Conservation (phyloP, 306 rosid genomes). For the Inga leiocalycina region DNA sequence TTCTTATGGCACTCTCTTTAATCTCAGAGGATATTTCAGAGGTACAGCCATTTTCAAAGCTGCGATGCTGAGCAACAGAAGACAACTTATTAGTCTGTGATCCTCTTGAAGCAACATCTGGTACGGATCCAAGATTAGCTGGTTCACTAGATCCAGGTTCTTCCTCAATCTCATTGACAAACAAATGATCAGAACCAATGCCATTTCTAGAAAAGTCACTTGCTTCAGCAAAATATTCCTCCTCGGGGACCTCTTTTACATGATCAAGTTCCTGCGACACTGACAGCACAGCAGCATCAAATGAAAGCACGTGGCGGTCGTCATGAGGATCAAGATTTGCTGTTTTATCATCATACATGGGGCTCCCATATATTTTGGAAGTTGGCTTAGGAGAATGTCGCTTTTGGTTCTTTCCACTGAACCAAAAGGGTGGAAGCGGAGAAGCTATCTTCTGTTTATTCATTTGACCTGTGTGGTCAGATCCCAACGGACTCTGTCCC, state of each 20-base stretch:
- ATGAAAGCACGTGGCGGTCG: slow-evolving; percentile 69
- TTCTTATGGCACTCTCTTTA: slow-evolving; percentile 90
- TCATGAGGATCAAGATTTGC: slow-evolving; percentile 49
- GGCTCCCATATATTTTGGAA: slow-evolving; percentile 82
- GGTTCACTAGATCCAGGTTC: slow-evolving; percentile 54
- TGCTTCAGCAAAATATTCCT: slow-evolving; percentile 48
- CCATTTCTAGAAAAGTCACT: slow-evolving; percentile 44
- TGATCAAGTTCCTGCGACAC: slow-evolving; percentile 85
- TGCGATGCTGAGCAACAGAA: slow-evolving; percentile 44
- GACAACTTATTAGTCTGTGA: slow-evolving; percentile 47
- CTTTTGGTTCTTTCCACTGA: slow-evolving; percentile 64
- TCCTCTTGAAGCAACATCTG: slow-evolving; percentile 38
- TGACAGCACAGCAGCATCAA: slow-evolving; percentile 84
- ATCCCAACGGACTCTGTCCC: slow-evolving; percentile 95
- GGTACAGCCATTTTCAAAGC: slow-evolving; percentile 59
- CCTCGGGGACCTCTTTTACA: slow-evolving; percentile 77
- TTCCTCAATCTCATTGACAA: slow-evolving; percentile 61
- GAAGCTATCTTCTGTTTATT: slow-evolving; percentile 72
- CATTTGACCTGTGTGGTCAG: slow-evolving; percentile 60
- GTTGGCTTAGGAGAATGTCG: slow-evolving; percentile 67
- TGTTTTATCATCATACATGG: slow-evolving; percentile 74
- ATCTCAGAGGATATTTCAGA: slow-evolving; percentile 59
- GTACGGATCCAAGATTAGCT: slow-evolving; percentile 34
- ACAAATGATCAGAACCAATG: slow-evolving; percentile 38
- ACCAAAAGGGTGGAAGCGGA: slow-evolving; percentile 87